Percentiles rank a stretch among this genome's conserved stretches.
Conservation (phyloP, 2,329 filamentous ascomycete species). For the Podosphaera xanthii region DNA sequence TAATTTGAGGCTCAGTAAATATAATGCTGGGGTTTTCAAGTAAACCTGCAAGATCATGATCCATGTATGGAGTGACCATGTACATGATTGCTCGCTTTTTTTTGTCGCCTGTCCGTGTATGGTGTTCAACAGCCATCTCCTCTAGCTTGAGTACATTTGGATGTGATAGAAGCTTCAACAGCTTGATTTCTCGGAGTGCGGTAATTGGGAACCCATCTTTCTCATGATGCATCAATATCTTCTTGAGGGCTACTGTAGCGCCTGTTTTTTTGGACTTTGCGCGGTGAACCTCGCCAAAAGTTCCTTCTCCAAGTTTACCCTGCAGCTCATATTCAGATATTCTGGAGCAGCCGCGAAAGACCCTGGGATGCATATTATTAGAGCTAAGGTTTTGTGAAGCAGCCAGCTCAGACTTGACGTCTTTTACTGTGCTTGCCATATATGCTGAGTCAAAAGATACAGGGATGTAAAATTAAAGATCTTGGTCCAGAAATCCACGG, state of each 20-base stretch:
- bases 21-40: slow-evolving; percentile 82
- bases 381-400: no score
- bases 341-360: slow-evolving; percentile 63
- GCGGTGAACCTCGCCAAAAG: slow-evolving; percentile 93
- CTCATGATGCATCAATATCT: slow-evolving; percentile 98
- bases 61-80: slow-evolving; percentile 98
- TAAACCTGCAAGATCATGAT: slow-evolving; percentile 91
- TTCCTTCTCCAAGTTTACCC: slow-evolving; percentile 78
- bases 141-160: slow-evolving; percentile 67
- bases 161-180: slow-evolving; percentile 86
- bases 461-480: no score
- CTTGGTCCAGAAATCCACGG: no score
- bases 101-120: slow-evolving; percentile 38
- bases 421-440: no score
- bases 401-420: no score
- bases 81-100: slow-evolving; percentile 75
- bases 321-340: slow-evolving; percentile 61
- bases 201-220: slow-evolving; percentile 99
- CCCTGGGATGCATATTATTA: no score
- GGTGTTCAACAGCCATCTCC: slow-evolving; percentile 84
- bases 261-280: slow-evolving; percentile 56
- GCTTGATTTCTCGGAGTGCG: slow-evolving; percentile 87
- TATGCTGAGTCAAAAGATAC: no score
- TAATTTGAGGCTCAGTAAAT: slow-evolving; percentile 79
- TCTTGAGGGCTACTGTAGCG: slow-evolving; percentile 70